These are phyloP conservation scores for Pestalotiopsis sp. DNA, from an alignment of 2,329 filamentous ascomycete species.

Conservation along the genomic window DNA sequence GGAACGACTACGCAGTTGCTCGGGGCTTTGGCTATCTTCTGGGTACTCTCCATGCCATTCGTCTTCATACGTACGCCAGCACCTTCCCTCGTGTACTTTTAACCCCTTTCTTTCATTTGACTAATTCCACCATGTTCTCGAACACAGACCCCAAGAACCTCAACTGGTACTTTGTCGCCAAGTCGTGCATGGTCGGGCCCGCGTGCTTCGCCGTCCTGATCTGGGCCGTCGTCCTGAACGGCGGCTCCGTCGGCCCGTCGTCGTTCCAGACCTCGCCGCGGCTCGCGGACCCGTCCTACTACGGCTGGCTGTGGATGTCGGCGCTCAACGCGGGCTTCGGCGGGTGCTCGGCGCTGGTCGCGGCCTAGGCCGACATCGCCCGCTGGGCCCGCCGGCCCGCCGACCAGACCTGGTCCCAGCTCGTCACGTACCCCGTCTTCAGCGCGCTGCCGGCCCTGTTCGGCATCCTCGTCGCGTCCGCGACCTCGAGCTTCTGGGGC, in stretches of 20 bases:
- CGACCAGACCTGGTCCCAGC: constrained; percentile 1
- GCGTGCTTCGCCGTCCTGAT: neutral
- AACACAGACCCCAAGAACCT: neutral
- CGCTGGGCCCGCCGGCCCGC: neutral
- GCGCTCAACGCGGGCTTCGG: constrained; percentile 3
- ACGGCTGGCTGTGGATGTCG: constrained; percentile 2
- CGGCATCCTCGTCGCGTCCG: neutral
- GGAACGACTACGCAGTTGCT: constrained; percentile 40
- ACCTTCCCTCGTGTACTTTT: constrained; percentile 41
- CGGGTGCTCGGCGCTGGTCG: neutral
- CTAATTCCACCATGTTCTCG: neutral
- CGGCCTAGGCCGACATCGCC: neutral
- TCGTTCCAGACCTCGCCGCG: neutral
- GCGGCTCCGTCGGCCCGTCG: neutral
- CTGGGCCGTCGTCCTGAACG: neutral
- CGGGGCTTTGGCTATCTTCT: constrained; percentile 39
- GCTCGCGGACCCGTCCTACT: neutral
- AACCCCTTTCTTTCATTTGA: neutral
- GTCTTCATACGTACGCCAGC: constrained; percentile 44
- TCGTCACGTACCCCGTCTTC: neutral
- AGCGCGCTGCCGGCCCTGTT: neutral
- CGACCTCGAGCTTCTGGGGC: neutral
- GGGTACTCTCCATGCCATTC: constrained; percentile 41
- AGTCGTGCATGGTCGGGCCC: neutral
- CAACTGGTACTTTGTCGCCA: neutral